phyloP scores from a whole-genome alignment of 768 basidiomycete genomes.

The Auricularia heimuer region DNA sequence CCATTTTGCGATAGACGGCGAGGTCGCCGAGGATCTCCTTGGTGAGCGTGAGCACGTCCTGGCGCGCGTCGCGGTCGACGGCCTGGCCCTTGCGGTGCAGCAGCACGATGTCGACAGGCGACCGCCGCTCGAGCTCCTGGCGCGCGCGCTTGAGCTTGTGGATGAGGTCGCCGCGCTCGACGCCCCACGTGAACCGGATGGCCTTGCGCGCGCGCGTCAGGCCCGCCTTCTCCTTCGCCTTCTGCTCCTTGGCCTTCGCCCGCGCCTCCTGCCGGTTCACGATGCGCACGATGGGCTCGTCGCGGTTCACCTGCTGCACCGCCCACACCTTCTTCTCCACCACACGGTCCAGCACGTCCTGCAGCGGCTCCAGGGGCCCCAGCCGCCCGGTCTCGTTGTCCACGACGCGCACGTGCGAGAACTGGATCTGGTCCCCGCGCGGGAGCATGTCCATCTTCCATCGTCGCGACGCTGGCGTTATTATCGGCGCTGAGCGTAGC shows the following conservation, averaged over 20 bases:
- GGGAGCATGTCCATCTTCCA: neutral
- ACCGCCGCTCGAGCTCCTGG: conserved; percentile 50
- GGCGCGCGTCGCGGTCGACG: neutral
- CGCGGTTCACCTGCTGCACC: conserved; percentile 42
- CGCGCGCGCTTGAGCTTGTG: conserved; percentile 56
- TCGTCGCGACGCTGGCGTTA: neutral
- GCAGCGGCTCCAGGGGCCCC: conserved; percentile 26
- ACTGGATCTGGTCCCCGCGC: conserved; percentile 34
- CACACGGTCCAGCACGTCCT: conserved; percentile 34
- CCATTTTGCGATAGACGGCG: neutral
- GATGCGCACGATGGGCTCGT: conserved; percentile 52
- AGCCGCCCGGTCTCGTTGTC: conserved; percentile 37
- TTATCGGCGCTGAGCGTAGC: neutral
- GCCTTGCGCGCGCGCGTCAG: conserved; percentile 41
- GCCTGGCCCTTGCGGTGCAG: conserved; percentile 36
- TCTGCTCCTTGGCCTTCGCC: conserved; percentile 28
- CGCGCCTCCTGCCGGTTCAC: conserved; percentile 36
- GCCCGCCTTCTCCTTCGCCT: conserved; percentile 27
- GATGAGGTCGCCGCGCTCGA: conserved; percentile 45
- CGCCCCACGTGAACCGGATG: conserved; percentile 63
- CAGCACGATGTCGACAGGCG: conserved; percentile 47
- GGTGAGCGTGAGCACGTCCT: neutral
- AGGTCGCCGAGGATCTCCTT: neutral
- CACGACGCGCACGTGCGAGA: conserved; percentile 34
- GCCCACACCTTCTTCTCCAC: conserved; percentile 35